Percentiles rank a stretch among this genome's conserved stretches.
These are phyloP conservation scores for Psilocybe mexicana DNA, from an alignment of 1,284 basidiomycete species.

Conservation along the genomic window DNA sequence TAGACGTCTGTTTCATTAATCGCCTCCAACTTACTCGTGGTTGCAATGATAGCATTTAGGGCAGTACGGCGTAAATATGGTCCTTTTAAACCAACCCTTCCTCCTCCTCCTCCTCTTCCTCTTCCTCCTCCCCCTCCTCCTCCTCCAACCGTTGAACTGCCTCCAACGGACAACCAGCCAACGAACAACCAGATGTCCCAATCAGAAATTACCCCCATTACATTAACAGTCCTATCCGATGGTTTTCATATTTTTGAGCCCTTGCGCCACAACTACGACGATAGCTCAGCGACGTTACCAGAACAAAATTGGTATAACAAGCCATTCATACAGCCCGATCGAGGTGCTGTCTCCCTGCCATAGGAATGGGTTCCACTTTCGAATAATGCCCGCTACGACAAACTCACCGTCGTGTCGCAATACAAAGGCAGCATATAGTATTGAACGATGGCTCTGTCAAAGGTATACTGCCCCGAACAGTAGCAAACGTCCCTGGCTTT, in stretches of 20 bases:
- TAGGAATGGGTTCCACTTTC: neutral
- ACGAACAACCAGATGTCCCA: neutral
- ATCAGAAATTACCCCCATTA: neutral
- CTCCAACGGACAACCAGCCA: neutral
- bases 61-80: neutral
- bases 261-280: neutral
- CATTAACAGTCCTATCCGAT: neutral
- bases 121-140: neutral
- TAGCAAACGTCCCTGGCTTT: no score
- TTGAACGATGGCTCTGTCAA: no score
- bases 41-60: neutral
- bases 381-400: no score
- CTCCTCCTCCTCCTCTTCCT: neutral
- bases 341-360: neutral
- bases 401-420: no score
- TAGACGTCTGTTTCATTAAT: conserved; percentile 15
- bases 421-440: no score
- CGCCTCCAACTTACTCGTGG: conserved; percentile 16
- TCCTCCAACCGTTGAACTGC: no score
- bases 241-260: neutral
- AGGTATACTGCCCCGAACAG: no score
- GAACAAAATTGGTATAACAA: neutral
- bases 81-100: neutral
- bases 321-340: neutral
- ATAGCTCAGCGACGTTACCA: neutral